Base-by-base conservation (phyloP, 805 yeast genomes). In the Lachancea lanzarotensis region DNA sequence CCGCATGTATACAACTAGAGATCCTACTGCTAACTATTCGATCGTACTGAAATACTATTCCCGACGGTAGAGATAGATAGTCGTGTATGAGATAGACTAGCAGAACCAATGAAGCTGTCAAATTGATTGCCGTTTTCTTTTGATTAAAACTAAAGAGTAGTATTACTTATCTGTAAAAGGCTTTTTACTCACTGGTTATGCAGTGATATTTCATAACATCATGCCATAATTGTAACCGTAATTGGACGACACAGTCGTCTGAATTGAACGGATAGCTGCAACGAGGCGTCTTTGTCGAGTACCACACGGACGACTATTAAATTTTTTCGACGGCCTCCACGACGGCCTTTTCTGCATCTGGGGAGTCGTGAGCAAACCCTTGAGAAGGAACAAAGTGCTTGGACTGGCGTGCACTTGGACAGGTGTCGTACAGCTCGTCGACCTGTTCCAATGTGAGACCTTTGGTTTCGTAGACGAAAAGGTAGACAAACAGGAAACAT, bases 401-500 rank as follows among this genome's bases (percentile, higher is more conserved):
- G n/a, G 53, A 50, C n/a, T 39, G 27, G 20, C 49, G 50, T 6
- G 53, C 53, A 22, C 39, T 45, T 11, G 45, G 44, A 10, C 48
- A 47, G 22, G 47, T 35, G 16, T 44, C 47, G 35, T 35, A 44
- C 15, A 44, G 31, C 32, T 75, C 80, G 62, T 85, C 89, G 52
- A 85, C 85, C 66, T 85, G 88, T 68, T 86, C 95, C 62, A 87
- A 74, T 38, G 85, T 74, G 56, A 85, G 75, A 48, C 95, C 95
- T 69, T 78, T 80, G 43, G 95, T 86, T 67, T 84, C 91, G 56
- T 79, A 79, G 49, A 86, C 79, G 55, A 73, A 74, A 71, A 85
- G 79, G 72, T 74, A 79, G 43, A 84, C 84, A 63, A 82, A 86
- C 63, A 82, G 69, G 59, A 81, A 56, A 15, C 75, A 66, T 49